Conservation (phyloP, 164 flowering plant species). For the Nymphaea colorata region DNA sequence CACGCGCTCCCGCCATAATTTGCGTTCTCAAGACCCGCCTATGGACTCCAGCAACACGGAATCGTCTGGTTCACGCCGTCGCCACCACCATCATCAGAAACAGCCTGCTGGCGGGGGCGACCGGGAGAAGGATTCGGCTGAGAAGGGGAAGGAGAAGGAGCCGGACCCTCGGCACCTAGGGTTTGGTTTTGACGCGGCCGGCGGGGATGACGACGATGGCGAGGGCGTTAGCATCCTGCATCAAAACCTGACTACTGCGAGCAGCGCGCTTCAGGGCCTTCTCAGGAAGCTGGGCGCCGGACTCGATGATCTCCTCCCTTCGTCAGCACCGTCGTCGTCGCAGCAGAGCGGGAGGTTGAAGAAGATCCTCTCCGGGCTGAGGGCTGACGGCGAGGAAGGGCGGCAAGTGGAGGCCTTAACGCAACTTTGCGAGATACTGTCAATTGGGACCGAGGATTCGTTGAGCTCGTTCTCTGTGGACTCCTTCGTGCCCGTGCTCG, state of each 20-base stretch:
- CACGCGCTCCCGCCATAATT: conserved; percentile 49
- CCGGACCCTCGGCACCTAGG: conserved; percentile 50
- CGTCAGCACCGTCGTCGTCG: conserved; percentile 54
- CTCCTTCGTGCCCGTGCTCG: conserved; percentile 91
- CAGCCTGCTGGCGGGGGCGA: not conserved
- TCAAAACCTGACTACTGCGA: conserved; percentile 76
- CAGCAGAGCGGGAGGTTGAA: conserved; percentile 85
- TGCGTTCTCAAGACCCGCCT: conserved; percentile 21
- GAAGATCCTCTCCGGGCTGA: conserved; percentile 77
- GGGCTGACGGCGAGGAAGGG: conserved; percentile 98
- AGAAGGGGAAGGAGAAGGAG: conserved; percentile 90
- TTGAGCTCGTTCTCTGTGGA: conserved; percentile 92
- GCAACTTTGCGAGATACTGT: conserved; percentile 92
- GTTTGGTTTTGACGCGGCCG: conserved; percentile 47
- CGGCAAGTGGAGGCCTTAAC: conserved; percentile 89
- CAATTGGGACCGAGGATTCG: conserved; percentile 94
- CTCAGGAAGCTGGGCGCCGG: conserved; percentile 89
- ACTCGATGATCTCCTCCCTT: conserved; percentile 77
- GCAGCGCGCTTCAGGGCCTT: conserved; percentile 89
- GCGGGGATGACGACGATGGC: conserved; percentile 51
- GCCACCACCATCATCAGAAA: conserved; percentile 13
- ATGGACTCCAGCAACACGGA: conserved; percentile 48
- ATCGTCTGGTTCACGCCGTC: conserved; percentile 45
- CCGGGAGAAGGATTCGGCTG: conserved; percentile 30
- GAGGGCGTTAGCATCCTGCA: conserved; percentile 69